phyloP scores from a whole-genome alignment of 1,284 basidiomycete genomes.

The Ceratobasidium sp. region DNA sequence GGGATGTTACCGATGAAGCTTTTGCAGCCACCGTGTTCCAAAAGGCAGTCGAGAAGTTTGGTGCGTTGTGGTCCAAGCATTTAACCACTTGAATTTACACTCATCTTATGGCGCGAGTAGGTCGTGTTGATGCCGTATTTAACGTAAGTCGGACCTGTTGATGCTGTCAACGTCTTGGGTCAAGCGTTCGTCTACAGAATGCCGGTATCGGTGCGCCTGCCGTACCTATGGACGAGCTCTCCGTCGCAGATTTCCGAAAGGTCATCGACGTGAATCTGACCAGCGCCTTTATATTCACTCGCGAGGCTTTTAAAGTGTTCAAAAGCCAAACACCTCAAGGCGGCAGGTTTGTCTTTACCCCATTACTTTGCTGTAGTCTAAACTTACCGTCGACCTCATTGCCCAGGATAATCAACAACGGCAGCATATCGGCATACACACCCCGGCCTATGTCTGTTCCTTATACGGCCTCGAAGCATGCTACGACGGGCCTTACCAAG shows the following conservation, averaged over 20 bases:
- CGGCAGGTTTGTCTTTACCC: constrained; percentile 56
- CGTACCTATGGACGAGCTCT: constrained; percentile 70
- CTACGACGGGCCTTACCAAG: constrained; percentile 78
- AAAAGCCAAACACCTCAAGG: constrained; percentile 77
- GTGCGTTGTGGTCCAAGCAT: constrained; percentile 53
- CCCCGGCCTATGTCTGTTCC: constrained; percentile 74
- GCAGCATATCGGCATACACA: constrained; percentile 77
- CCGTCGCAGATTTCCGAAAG: constrained; percentile 68
- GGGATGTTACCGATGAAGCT: constrained; percentile 70
- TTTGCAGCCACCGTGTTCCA: constrained; percentile 71
- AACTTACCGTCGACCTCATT: background rate
- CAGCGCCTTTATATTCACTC: constrained; percentile 78
- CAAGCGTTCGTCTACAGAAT: constrained; percentile 59
- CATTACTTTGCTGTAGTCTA: background rate
- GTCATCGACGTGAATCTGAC: constrained; percentile 77
- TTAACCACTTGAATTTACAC: background rate
- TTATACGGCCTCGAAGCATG: constrained; percentile 84
- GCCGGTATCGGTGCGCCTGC: constrained; percentile 67
- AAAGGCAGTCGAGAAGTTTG: constrained; percentile 66
- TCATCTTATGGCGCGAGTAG: constrained; percentile 52
- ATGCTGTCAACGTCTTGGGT: no score
- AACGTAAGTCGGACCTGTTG: constrained; percentile 65
- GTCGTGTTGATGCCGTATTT: constrained; percentile 79
- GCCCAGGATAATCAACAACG: constrained; percentile 83
- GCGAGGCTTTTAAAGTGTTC: constrained; percentile 79